Base-by-base conservation (phyloP, 371 early-diverging fungal species). In the Zychaea mexicana region DNA sequence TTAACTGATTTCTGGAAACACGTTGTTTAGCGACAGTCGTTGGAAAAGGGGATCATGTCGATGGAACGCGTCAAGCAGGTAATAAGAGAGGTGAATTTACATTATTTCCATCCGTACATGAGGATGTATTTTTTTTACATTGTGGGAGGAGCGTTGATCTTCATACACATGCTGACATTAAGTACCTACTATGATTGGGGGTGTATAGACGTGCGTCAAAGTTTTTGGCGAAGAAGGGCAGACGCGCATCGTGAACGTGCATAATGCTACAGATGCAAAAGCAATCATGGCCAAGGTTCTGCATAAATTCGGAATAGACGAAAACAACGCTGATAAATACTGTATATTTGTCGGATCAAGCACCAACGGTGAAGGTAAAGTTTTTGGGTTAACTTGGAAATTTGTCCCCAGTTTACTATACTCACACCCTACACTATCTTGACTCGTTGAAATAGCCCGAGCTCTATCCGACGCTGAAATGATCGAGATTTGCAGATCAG, bases 381-480 rank as follows among this genome's bases (percentile, higher is more conserved):
- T 38, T 10, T 9, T 10, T 55, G 2, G 4, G 13, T 12, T 42
- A 1, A 42, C 15, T n/a, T 36, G 33, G 22, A 54, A 24, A 0
- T 24, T 24, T 17, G n/a, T 21, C n/a, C 13, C 21, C 28, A 33
- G 13, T 56, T 24, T 62, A 33, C n/a, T 56, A 17, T 17, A 52
- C 27, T 31, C 26, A 26, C 58, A 33, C 5, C 33, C 5, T 33
- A 33, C 33, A 8, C n/a, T 42, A 42, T 4, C 15, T 17, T 0
- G n/a, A 42, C 4, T 12, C 0, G n/a, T 17, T 38, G 36, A 27
- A 38, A 10, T 73, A 84, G 87, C 86, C 2, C 84, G 87, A 19
- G 86, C 87, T 56, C 67, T 94, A 52, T 82, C 83, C 12, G 92
- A 92, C 69, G 82, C 83, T 9, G 92, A 94, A 63, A 67, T 94